Conservation (phyloP, 2,329 filamentous ascomycete species). For the Daldinia sp. region DNA sequence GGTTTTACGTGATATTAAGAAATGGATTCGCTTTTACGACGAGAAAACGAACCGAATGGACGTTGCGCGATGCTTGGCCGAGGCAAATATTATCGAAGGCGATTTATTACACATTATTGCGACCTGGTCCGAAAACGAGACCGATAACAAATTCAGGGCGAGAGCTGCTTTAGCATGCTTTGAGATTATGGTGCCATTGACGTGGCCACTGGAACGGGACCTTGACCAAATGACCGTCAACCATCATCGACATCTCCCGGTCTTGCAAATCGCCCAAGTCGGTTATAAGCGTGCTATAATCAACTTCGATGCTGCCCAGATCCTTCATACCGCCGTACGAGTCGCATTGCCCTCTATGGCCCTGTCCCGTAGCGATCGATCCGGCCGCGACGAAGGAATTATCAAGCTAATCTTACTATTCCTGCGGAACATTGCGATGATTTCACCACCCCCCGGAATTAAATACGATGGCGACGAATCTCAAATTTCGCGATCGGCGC, state of each 20-base stretch:
- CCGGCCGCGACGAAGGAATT: conserved; percentile 84
- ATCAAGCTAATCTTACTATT: conserved; percentile 92
- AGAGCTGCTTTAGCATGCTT: conserved; percentile 85
- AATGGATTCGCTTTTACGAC: conserved; percentile 95
- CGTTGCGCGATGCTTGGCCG: conserved; percentile 89
- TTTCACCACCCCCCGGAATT: conserved; percentile 75
- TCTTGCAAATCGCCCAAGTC: conserved; percentile 86
- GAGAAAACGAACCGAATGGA: conserved; percentile 94
- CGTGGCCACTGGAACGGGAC: conserved; percentile 89
- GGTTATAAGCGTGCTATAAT: conserved; percentile 89
- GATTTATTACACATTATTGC: conserved; percentile 91
- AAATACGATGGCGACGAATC: conserved; percentile 87
- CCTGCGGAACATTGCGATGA: conserved; percentile 86
- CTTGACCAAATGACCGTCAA: conserved; percentile 86
- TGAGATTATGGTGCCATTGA: conserved; percentile 90
- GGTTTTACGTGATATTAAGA: conserved; percentile 89
- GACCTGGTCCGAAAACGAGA: conserved; percentile 76
- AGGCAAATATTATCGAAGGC: conserved; percentile 89
- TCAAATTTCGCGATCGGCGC: conserved; percentile 85
- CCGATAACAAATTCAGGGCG: conserved; percentile 77
- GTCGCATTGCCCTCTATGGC: conserved; percentile 88
- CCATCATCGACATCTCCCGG: conserved; percentile 89
- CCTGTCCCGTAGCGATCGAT: conserved; percentile 76
- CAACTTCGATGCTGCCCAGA: conserved; percentile 78
- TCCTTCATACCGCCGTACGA: conserved; percentile 82